These are phyloP conservation scores for Lippia alba DNA, from an alignment of 305 asterid genomes.

Conservation along the genomic window DNA sequence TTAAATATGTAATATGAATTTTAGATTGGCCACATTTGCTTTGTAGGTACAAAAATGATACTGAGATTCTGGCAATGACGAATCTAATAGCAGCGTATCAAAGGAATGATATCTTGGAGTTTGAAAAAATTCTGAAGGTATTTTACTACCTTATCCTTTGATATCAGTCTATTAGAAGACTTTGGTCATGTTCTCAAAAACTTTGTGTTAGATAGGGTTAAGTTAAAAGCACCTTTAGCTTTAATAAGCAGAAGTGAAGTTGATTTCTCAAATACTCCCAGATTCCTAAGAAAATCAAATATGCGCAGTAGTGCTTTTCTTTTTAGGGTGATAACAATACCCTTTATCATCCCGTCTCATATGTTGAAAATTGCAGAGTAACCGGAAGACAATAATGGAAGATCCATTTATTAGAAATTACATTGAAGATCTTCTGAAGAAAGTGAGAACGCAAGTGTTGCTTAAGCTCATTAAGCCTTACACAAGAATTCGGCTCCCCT, in stretches of 20 bases:
- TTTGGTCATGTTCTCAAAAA: neutral
- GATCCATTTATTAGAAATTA: constrained; percentile 92
- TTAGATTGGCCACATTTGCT: constrained; percentile 32
- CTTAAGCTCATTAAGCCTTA: constrained; percentile 96
- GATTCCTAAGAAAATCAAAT: too few species aligned
- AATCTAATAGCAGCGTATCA: constrained; percentile 96
- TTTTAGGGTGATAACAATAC: too few species aligned
- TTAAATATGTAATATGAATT: constrained; percentile 5
- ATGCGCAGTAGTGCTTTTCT: too few species aligned
- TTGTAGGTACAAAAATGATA: constrained; percentile 87
- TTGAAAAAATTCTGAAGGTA: constrained; percentile 95
- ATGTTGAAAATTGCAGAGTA: constrained; percentile 63
- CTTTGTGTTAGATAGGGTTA: too few species aligned
- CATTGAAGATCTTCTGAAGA: constrained; percentile 96
- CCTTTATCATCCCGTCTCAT: constrained; percentile 11
- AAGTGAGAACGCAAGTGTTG: constrained; percentile 95
- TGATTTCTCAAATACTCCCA: too few species aligned
- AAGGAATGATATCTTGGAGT: constrained; percentile 93
- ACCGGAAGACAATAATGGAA: constrained; percentile 96
- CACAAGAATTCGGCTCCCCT: constrained; percentile 92
- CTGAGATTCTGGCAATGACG: constrained; percentile 98
- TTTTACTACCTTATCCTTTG: constrained; percentile 27
- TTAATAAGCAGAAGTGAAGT: too few species aligned
- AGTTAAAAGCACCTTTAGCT: too few species aligned
- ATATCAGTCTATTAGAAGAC: constrained; percentile 23